Evolutionary conservation across 371 early-diverging fungal genomes (phyloP).

Genomic region (Parasitella parasitica): DNA sequence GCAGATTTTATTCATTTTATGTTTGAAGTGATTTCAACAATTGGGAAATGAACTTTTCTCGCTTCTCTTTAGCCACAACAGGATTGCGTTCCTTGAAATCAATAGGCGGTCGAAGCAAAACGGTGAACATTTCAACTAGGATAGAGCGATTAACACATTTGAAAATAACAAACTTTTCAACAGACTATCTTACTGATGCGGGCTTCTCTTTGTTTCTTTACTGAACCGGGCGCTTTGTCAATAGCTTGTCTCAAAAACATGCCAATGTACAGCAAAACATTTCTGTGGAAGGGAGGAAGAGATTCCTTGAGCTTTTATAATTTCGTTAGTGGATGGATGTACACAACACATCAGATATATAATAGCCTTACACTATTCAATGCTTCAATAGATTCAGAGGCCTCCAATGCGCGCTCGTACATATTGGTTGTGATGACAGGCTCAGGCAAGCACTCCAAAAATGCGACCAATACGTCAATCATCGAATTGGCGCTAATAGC

Average conservation of each 20-base stretch:
- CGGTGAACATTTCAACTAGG: conserved; percentile 46
- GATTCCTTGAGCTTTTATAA: conserved; percentile 9
- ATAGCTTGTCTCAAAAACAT: conserved; percentile 73
- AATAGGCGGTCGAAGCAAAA: conserved; percentile 40
- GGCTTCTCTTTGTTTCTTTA: conserved; percentile 30
- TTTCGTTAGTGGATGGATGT: background rate
- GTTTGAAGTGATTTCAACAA: conserved; percentile 16
- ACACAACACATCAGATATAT: background rate
- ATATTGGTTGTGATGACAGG: conserved; percentile 71
- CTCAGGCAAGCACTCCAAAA: conserved; percentile 74
- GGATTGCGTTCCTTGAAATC: conserved; percentile 49
- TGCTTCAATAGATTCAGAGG: conserved; percentile 45
- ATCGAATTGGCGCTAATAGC: conserved; percentile 74
- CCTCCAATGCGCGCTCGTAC: conserved; percentile 66
- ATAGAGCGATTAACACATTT: too few relatives aligned
- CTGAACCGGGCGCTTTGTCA: conserved; percentile 34
- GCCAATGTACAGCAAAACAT: conserved; percentile 75
- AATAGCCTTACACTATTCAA: conserved; percentile 35
- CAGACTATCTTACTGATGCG: conserved; percentile 42
- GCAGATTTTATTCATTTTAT: background rate
- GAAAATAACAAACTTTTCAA: background rate
- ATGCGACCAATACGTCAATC: conserved; percentile 71
- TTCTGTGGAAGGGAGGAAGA: conserved; percentile 52
- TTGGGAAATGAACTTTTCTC: conserved; percentile 33
- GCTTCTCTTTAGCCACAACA: conserved; percentile 30